These are phyloP conservation scores for Chaetomidium leptoderma DNA, from an alignment of 495 filamentous ascomycete genomes.

Conservation along the genomic window DNA sequence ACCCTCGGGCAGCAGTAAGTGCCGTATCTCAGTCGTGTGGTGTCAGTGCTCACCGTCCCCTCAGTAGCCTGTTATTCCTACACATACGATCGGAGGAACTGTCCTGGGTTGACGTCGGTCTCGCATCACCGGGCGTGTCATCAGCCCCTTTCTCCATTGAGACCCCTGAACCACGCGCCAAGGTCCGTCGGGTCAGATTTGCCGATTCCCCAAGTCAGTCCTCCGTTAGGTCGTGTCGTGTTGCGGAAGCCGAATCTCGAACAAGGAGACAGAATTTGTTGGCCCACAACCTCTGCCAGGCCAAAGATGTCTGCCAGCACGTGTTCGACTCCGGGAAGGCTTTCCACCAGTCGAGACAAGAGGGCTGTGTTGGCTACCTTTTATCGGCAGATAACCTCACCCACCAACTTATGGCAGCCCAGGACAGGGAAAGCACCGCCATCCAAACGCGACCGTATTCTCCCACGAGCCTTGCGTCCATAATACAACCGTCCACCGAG, in stretches of 20 bases:
- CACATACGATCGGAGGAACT: background rate
- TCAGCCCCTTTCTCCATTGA: background rate
- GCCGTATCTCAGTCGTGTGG: background rate
- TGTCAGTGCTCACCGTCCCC: background rate
- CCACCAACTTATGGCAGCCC: background rate
- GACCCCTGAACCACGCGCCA: background rate
- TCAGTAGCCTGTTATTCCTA: background rate
- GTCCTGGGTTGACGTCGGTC: conserved; percentile 4
- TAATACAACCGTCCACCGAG: background rate
- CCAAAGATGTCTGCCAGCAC: conserved; percentile 5
- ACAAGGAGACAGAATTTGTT: background rate
- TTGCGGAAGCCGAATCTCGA: background rate
- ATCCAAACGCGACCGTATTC: background rate
- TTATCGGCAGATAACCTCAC: conserved; percentile 1
- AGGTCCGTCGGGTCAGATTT: background rate
- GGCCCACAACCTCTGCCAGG: background rate
- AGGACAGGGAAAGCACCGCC: background rate
- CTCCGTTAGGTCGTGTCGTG: background rate
- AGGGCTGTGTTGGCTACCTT: conserved; percentile 1
- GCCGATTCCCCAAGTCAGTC: background rate
- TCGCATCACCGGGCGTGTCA: background rate
- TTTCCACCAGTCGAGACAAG: background rate
- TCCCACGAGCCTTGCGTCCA: background rate
- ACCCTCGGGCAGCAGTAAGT: background rate
- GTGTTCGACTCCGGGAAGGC: background rate